Percentiles rank a stretch among this genome's conserved stretches.
Evolutionary conservation across 2,329 filamentous ascomycete genomes (phyloP).

Genomic region (Pseudopithomyces maydicus): DNA sequence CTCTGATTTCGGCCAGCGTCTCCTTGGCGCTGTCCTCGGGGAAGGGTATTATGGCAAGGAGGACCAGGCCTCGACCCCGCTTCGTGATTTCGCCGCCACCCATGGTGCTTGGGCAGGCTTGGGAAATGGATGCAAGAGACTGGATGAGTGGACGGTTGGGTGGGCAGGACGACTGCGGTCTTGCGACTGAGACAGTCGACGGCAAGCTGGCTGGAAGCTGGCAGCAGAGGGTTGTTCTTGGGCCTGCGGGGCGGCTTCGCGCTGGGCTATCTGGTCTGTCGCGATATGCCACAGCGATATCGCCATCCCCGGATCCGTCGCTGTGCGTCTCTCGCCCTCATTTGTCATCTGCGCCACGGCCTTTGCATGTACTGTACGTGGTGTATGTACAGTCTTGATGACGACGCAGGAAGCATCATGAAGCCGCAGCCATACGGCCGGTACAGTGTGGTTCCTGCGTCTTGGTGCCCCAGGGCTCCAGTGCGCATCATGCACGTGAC

Average conservation of each 20-base stretch:
- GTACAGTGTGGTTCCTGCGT: not conserved
- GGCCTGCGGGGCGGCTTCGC: not conserved
- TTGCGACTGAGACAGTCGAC: not conserved
- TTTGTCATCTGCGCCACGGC: too few species aligned
- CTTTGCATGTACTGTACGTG: too few species aligned
- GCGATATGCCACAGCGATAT: not conserved
- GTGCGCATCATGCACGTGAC: not conserved
- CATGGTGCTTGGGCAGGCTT: slow-evolving; percentile 41
- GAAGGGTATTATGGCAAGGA: slow-evolving; percentile 52
- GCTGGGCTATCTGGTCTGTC: not conserved
- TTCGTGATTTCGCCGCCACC: slow-evolving; percentile 48
- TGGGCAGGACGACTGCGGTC: too few species aligned
- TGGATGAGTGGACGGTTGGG: too few species aligned
- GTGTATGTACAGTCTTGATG: too few species aligned
- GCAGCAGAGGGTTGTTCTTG: not conserved
- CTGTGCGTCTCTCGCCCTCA: too few species aligned
- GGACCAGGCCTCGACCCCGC: slow-evolving; percentile 38
- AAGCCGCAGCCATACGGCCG: not conserved
- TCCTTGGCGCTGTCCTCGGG: slow-evolving; percentile 32
- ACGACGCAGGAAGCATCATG: too few species aligned
- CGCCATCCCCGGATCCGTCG: not conserved
- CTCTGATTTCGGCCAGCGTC: slow-evolving; percentile 28
- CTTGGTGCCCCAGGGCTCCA: not conserved
- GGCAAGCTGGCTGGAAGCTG: not conserved
- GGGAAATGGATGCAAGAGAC: not conserved